Conservation (phyloP, 2,329 filamentous ascomycete species). For the Alternaria viburni region DNA sequence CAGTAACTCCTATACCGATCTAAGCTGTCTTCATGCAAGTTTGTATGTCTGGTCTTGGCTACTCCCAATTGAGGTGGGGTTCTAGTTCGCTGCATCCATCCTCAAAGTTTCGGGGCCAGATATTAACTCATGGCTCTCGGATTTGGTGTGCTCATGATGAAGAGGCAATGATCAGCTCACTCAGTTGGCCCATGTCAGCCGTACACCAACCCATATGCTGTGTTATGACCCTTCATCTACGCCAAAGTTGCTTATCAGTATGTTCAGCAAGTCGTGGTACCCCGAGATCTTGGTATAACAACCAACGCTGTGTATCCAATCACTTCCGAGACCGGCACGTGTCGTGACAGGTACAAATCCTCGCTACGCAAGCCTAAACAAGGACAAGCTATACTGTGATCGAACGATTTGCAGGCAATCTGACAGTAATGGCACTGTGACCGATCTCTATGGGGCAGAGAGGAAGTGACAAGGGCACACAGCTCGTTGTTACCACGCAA, state of each 20-base stretch:
- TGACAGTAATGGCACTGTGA: not conserved
- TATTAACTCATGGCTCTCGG: not conserved
- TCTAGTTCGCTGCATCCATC: too few relatives aligned
- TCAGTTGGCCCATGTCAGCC: not conserved
- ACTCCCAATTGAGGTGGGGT: not conserved
- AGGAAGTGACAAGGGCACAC: not conserved
- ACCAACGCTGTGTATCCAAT: not conserved
- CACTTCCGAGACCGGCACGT: not conserved
- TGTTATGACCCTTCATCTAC: not conserved
- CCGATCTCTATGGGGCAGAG: not conserved
- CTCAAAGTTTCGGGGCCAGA: not conserved
- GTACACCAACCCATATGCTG: not conserved
- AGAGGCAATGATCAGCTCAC: not conserved
- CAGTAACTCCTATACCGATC: not conserved
- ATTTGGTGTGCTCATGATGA: not conserved
- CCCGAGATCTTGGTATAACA: not conserved
- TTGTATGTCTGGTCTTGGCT: not conserved
- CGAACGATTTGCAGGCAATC: not conserved
- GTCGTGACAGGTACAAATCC: not conserved
- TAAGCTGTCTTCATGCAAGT: not conserved
- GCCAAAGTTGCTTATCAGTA: not conserved
- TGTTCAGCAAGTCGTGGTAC: not conserved
- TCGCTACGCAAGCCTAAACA: not conserved
- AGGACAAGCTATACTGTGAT: not conserved
- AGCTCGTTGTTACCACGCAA: not conserved